phyloP scores from a whole-genome alignment of 345 rosid species.

The Firmiana major region DNA sequence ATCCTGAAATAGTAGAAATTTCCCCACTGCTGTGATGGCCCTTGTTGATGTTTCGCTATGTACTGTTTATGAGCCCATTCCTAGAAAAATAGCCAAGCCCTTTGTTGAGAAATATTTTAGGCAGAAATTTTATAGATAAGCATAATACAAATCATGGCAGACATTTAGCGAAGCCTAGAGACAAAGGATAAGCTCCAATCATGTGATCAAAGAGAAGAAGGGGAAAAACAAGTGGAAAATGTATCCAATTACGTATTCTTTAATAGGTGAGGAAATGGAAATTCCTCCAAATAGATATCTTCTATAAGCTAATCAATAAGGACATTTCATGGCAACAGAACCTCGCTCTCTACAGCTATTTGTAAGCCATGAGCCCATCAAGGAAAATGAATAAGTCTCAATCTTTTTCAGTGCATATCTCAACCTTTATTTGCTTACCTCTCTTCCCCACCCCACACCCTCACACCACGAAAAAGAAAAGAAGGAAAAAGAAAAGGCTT shows the following conservation, averaged over 20 bases:
- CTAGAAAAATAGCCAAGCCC: constrained; percentile 34
- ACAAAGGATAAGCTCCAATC: background rate
- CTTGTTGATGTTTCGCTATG: constrained; percentile 83
- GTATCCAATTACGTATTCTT: background rate
- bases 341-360: background rate
- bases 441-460: background rate
- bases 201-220: background rate
- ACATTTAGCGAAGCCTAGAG: background rate
- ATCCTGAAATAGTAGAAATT: constrained; percentile 93
- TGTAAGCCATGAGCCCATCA: background rate
- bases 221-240: background rate
- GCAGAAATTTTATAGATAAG: background rate
- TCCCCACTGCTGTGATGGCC: constrained; percentile 93
- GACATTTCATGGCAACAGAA: background rate
- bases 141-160: background rate
- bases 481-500: background rate
- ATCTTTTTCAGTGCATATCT: background rate
- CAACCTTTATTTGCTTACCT: background rate
- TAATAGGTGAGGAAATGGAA: background rate
- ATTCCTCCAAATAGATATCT: background rate
- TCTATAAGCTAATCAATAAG: background rate
- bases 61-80: constrained; percentile 98
- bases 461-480: background rate
- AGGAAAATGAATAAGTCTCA: background rate
- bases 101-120: background rate